These are phyloP conservation scores for Clonostachys chloroleuca DNA, from an alignment of 2,329 filamentous ascomycete genomes.

Conservation along the genomic window DNA sequence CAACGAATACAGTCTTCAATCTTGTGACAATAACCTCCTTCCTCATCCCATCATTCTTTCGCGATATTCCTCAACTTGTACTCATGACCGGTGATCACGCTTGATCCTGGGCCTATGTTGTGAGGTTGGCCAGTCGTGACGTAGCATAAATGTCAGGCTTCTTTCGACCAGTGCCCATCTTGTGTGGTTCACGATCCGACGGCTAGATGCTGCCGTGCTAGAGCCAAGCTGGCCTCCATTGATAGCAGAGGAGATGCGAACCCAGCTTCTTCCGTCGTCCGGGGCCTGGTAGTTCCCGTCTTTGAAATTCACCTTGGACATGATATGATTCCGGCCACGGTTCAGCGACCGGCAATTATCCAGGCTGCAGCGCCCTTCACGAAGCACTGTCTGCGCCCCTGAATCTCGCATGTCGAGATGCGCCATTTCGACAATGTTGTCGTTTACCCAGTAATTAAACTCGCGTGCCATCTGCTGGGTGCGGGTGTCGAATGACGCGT, in stretches of 20 bases:
- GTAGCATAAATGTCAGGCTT: conserved; percentile 27
- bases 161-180: conserved; percentile 31
- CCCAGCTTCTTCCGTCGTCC: conserved; percentile 17
- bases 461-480: conserved; percentile 24
- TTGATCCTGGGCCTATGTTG: not conserved
- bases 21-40: too few relatives aligned
- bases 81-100: too few relatives aligned
- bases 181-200: conserved; percentile 21
- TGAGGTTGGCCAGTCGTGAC: conserved; percentile 19
- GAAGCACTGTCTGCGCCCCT: conserved; percentile 23
- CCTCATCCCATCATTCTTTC: too few relatives aligned
- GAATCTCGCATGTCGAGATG: conserved; percentile 23
- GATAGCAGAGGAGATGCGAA: conserved; percentile 19
- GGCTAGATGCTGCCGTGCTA: conserved; percentile 10
- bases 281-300: conserved; percentile 22
- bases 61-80: too few relatives aligned
- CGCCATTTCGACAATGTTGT: conserved; percentile 29
- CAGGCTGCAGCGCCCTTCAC: conserved; percentile 26
- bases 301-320: conserved; percentile 30
- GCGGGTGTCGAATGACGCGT: conserved; percentile 18
- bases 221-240: conserved; percentile 9
- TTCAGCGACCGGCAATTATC: conserved; percentile 27
- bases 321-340: conserved; percentile 23
- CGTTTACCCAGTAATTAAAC: conserved; percentile 31
- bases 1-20: too few relatives aligned